Evolutionary conservation across 768 basidiomycete species (phyloP), one percentile per base, ranked within the genome.

Genomic region (Suillus decipiens): DNA sequence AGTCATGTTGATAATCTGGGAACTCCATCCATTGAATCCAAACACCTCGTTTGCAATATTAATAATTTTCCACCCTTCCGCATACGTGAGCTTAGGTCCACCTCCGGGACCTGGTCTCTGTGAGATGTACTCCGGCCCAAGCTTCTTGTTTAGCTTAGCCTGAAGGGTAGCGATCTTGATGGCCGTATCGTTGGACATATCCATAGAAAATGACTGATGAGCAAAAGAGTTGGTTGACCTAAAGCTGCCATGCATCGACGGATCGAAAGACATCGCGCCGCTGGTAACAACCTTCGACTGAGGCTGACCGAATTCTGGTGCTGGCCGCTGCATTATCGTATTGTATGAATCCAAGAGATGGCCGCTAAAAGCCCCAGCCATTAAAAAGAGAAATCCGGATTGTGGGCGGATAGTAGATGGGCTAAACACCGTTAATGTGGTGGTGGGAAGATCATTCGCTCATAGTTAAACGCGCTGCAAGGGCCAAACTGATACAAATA

Each of bases 11-110:
- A 92, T 84, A 54, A 96, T 80, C 55, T 75, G 89, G 1, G 93
- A 91, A 64, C 89, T 92, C 96, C 95, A 96, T 31, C 96, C 97
- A 66, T 99, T 94, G 80, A 95, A 98, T 1, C 96, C 96, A 76
- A 99, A 99, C 48, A 99, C 92, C 67, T 99, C 96, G 73, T 99
- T 99, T 2, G 96, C 97, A 28, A 99, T 83, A 71, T 96, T 96
- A 75, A 99, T 97, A 42, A 95, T 89, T 78, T 94, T 96, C 96
- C 96, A 99, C 0, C 96, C 97, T 73, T 99, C 96, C 1, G 91
- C 90, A 71, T 99, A 98, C 17, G 90, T 95, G 53, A 99, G 79
- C 74, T 96, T 97, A 17, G 85, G 84, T 4, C 92, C 93, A 47
- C 90, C 91, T 19, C 89, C 90, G 2, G 93, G 94, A 5, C 96